phyloP scores from a whole-genome alignment of 2,329 filamentous ascomycete genomes.

The Pleurostoma richardsiae region DNA sequence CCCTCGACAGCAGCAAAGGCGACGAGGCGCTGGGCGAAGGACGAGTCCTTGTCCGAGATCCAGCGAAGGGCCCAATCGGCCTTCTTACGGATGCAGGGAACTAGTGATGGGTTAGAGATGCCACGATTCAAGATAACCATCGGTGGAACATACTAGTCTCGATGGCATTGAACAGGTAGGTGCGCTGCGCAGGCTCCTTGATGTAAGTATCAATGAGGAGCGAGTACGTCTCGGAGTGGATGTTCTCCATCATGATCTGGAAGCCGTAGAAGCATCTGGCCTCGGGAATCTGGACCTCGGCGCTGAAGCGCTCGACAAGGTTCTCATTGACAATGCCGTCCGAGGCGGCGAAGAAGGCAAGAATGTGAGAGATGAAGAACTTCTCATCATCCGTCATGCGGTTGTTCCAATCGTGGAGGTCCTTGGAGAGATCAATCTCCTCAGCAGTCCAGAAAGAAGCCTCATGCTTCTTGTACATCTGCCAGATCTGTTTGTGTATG shows the following conservation, averaged over 20 bases:
- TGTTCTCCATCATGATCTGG: conserved; percentile 99
- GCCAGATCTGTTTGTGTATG: conserved; percentile 72
- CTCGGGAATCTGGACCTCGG: conserved; percentile 94
- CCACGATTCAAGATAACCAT: conserved; percentile 47
- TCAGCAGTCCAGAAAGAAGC: conserved; percentile 99
- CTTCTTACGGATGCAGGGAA: conserved; percentile 97
- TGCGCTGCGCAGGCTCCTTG: conserved; percentile 91
- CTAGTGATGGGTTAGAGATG: conserved; percentile 46
- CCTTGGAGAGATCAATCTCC: conserved; percentile 98
- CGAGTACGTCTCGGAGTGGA: conserved; percentile 99
- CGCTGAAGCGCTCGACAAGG: conserved; percentile 94
- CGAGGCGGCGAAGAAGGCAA: conserved; percentile 98
- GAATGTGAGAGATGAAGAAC: conserved; percentile 97
- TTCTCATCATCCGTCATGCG: conserved; percentile 93
- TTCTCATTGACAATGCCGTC: conserved; percentile 99
- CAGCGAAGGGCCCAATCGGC: conserved; percentile 95
- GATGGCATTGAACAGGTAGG: conserved; percentile 96
- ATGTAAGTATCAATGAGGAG: conserved; percentile 99
- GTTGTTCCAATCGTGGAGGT: conserved; percentile 99
- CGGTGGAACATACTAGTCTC: conserved; percentile 71
- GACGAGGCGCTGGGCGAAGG: conserved; percentile 91
- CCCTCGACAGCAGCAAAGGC: conserved; percentile 97
- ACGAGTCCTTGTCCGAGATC: conserved; percentile 91
- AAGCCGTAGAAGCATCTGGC: conserved; percentile 99
- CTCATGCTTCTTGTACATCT: conserved; percentile 99